Conservation (phyloP, 805 yeast genomes). For the Sugiyamaella qingdaonensis region DNA sequence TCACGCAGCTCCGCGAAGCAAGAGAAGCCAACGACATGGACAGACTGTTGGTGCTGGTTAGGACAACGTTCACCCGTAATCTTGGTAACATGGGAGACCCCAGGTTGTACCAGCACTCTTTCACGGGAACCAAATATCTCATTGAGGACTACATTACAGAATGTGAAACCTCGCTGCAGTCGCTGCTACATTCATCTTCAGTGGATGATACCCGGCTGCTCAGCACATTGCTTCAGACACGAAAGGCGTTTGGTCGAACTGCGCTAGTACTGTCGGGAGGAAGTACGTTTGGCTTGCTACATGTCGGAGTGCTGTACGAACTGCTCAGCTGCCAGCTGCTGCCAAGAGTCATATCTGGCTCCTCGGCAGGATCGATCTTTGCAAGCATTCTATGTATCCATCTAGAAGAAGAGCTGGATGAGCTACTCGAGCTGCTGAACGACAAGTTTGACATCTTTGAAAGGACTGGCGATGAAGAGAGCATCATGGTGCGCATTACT, state of each 20-base stretch:
- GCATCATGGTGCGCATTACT: conserved; percentile 48
- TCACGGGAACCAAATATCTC: conserved; percentile 77
- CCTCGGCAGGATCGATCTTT: conserved; percentile 93
- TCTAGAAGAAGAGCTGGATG: conserved; percentile 59
- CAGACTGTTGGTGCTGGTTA: conserved; percentile 61
- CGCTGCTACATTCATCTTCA: conserved; percentile 24
- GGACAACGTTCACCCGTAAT: conserved; percentile 84
- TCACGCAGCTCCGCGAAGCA: conserved; percentile 56
- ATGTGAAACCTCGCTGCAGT: conserved; percentile 51
- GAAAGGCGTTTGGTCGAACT: conserved; percentile 89
- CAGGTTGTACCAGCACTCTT: conserved; percentile 69
- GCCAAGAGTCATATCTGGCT: conserved; percentile 88
- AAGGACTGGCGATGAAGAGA: conserved; percentile 49
- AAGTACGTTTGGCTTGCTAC: conserved; percentile 87
- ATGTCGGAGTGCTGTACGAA: conserved; percentile 85
- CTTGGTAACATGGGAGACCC: conserved; percentile 84
- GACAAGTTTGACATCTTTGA: conserved; percentile 56
- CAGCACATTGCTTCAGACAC: conserved; percentile 77
- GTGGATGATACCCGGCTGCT: conserved; percentile 67
- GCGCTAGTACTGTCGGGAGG: conserved; percentile 97
- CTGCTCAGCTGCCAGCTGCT: conserved; percentile 67
- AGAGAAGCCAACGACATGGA: conserved; percentile 55
- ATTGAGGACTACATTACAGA: conserved; percentile 82
- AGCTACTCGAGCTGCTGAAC: conserved; percentile 47
- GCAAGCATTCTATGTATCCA: conserved; percentile 85